Conservation (phyloP, 768 basidiomycete genomes). For the Gymnopilus dilepis region DNA sequence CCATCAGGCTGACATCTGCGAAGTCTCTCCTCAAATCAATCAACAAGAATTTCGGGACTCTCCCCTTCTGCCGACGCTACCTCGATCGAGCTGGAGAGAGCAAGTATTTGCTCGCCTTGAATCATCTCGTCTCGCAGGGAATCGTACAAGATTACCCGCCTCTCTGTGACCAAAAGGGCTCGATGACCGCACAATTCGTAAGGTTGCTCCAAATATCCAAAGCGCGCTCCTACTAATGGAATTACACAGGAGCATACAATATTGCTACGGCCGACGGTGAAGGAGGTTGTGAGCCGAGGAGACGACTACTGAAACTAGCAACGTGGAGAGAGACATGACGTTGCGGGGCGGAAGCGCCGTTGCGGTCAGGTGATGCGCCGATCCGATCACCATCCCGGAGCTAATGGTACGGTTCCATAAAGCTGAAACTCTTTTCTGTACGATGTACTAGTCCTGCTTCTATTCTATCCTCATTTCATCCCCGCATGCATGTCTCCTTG, state of each 20-base stretch:
- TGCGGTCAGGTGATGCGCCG: constrained; percentile 27
- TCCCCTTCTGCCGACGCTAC: constrained; percentile 96
- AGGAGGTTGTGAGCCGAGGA: constrained; percentile 85
- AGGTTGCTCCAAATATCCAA: constrained; percentile 23
- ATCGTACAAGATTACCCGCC: constrained; percentile 95
- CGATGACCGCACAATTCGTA: constrained; percentile 95
- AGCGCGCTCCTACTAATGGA: not conserved
- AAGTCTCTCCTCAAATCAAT: constrained; percentile 88
- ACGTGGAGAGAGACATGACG: constrained; percentile 19
- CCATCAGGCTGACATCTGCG: constrained; percentile 74
- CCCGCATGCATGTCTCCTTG: constrained; percentile 31
- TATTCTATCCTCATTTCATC: constrained; percentile 14
- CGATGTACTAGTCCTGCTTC: constrained; percentile 28
- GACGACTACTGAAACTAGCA: constrained; percentile 67
- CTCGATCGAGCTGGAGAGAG: constrained; percentile 92
- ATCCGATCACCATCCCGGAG: constrained; percentile 24
- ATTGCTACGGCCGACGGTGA: constrained; percentile 80
- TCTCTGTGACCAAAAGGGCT: constrained; percentile 79
- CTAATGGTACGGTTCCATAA: constrained; percentile 25
- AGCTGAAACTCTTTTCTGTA: constrained; percentile 28
- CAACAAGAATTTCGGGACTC: constrained; percentile 90
- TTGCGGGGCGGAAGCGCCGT: constrained; percentile 21
- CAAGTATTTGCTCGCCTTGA: constrained; percentile 92
- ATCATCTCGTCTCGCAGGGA: constrained; percentile 85
- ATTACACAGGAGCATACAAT: constrained; percentile 80